phyloP scores from a whole-genome alignment of 805 yeast genomes.

The Starmerella bombi region DNA sequence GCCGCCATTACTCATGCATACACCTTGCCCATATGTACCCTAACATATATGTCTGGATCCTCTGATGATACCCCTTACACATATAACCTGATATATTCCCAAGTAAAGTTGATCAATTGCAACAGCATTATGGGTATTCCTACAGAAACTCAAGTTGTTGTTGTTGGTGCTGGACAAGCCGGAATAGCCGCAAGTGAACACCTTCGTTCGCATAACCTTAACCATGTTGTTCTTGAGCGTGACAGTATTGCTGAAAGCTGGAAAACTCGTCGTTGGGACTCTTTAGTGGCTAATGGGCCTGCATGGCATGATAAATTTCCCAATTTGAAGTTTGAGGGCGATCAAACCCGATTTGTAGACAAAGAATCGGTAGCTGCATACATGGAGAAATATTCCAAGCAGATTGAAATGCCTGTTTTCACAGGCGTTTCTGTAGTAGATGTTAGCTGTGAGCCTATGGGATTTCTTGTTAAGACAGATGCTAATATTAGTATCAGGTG shows the following conservation, averaged over 20 bases:
- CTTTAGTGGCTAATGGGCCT: constrained; percentile 17
- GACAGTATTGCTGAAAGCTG: constrained; percentile 16
- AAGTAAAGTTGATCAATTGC: no score
- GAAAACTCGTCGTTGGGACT: constrained; percentile 18
- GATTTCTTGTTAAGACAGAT: constrained; percentile 6
- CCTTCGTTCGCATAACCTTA: constrained; percentile 1
- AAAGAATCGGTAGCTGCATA: constrained; percentile 13
- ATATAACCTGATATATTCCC: no score
- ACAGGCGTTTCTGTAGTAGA: constrained; percentile 6
- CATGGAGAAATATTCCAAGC: constrained; percentile 11
- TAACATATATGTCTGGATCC: no score
- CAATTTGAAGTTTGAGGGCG: constrained; percentile 6
- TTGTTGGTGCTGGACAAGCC: constrained; percentile 19
- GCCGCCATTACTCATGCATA: no score
- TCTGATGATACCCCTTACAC: no score
- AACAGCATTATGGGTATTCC: neutral
- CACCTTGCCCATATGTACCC: no score
- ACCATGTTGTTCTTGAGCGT: constrained; percentile 13
- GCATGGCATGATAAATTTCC: constrained; percentile 20
- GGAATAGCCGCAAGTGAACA: constrained; percentile 19
- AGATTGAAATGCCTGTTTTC: constrained; percentile 11
- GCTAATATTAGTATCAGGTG: neutral
- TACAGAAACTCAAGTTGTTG: constrained; percentile 7
- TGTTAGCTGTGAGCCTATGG: constrained; percentile 1
- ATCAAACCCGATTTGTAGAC: constrained; percentile 7